Evolutionary conservation across 1,284 basidiomycete genomes (phyloP).

Genomic region (Trichosporon sp.): DNA sequence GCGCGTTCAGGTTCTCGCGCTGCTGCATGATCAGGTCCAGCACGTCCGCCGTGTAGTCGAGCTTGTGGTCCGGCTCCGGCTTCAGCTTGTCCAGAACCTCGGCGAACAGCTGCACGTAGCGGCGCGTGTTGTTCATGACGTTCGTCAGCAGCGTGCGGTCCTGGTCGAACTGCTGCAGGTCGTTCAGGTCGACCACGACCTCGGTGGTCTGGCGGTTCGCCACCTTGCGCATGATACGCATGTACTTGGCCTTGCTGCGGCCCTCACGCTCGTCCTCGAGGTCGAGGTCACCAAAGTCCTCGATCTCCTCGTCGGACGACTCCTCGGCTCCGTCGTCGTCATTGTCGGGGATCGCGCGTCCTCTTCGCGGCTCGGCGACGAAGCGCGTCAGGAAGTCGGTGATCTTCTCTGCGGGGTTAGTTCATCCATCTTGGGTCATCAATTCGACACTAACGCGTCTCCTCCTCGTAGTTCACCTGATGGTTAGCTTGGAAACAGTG

Average conservation of each 20-base stretch:
- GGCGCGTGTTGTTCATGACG: conserved; percentile 78
- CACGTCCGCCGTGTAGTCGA: conserved; percentile 82
- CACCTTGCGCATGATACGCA: conserved; percentile 83
- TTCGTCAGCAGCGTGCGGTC: conserved; percentile 65
- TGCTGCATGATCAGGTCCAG: conserved; percentile 94
- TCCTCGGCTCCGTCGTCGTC: conserved; percentile 54
- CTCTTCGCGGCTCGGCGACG: conserved; percentile 25
- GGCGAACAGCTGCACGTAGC: conserved; percentile 85
- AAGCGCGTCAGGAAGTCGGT: conserved; percentile 43
- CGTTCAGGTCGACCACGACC: conserved; percentile 49
- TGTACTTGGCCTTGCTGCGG: conserved; percentile 66
- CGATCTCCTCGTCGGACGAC: conserved; percentile 60
- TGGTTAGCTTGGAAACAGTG: not conserved
- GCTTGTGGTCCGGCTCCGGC: conserved; percentile 80
- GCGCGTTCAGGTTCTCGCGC: conserved; percentile 75
- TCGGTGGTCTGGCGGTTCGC: conserved; percentile 64
- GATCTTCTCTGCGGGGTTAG: conserved; percentile 35
- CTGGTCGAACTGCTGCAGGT: conserved; percentile 53
- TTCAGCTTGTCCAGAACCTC: conserved; percentile 85
- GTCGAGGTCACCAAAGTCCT: conserved; percentile 50
- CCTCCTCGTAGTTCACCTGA: conserved; percentile 46
- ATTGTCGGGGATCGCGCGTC: conserved; percentile 25
- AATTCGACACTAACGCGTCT: conserved; percentile 28
- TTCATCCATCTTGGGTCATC: not conserved
- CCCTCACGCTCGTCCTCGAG: conserved; percentile 44